phyloP scores from a whole-genome alignment of 2,329 filamentous ascomycete species.

The Thelonectria discophora region DNA sequence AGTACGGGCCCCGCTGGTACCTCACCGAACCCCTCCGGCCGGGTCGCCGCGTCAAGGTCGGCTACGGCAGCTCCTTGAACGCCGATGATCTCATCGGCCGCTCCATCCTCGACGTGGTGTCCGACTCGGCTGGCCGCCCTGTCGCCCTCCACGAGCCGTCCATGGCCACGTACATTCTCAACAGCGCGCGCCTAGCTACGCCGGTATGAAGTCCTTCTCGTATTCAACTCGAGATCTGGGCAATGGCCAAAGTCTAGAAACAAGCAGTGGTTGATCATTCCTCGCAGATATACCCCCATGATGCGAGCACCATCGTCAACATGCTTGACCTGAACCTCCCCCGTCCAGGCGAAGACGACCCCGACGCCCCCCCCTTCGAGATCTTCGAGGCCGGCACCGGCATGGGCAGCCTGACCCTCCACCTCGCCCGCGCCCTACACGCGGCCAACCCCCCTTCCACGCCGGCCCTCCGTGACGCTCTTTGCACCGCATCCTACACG shows the following conservation, averaged over 20 bases:
- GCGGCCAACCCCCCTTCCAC: conserved; percentile 69
- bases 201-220: conserved; percentile 53
- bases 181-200: conserved; percentile 76
- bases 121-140: conserved; percentile 58
- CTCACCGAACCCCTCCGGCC: conserved; percentile 49
- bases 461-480: conserved; percentile 50
- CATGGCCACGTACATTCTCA: conserved; percentile 76
- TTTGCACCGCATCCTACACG: conserved; percentile 40
- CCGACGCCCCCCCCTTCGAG: conserved; percentile 64
- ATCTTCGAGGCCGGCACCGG: conserved; percentile 87
- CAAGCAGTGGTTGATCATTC: not conserved
- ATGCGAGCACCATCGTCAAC: conserved; percentile 78
- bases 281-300: conserved; percentile 68
- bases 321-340: conserved; percentile 77
- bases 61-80: conserved; percentile 57
- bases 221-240: no score
- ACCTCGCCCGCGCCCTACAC: conserved; percentile 79
- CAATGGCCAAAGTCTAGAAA: no score
- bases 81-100: conserved; percentile 72
- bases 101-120: conserved; percentile 65
- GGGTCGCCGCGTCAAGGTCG: conserved; percentile 46
- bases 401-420: conserved; percentile 81
- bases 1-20: conserved; percentile 49
- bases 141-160: conserved; percentile 71
- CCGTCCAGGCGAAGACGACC: conserved; percentile 46